Conservation (phyloP, 169 alveolate species). For the Theileria sp. region DNA sequence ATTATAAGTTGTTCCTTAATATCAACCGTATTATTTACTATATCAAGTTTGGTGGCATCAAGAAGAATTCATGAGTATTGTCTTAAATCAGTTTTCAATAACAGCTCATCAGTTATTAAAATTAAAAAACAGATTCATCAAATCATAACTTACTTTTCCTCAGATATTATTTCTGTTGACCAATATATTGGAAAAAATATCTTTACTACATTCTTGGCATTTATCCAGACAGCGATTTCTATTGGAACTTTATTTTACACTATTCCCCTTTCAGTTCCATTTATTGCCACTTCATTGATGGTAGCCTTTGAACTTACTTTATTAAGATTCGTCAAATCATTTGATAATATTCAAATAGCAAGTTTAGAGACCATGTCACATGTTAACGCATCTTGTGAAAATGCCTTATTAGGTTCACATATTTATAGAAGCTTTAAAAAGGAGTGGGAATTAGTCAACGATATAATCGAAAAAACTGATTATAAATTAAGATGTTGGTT, state of each 20-base stretch:
- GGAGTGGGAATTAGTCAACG: conserved; percentile 25
- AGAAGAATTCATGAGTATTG: conserved; percentile 27
- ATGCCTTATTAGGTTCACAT: conserved; percentile 34
- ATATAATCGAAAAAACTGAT: conserved; percentile 18
- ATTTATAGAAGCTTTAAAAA: conserved; percentile 51
- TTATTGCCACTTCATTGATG: background rate
- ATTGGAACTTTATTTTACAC: conserved; percentile 27
- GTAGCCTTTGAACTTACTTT: background rate
- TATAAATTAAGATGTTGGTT: background rate
- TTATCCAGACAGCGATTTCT: conserved; percentile 10
- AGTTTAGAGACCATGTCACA: conserved; percentile 22
- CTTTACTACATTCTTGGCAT: background rate
- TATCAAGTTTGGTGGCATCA: conserved; percentile 18
- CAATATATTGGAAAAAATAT: conserved; percentile 25
- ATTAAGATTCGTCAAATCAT: conserved; percentile 10
- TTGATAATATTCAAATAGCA: conserved; percentile 16
- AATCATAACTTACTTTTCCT: conserved; percentile 35
- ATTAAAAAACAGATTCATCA: background rate
- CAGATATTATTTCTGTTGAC: conserved; percentile 39
- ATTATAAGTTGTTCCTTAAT: background rate
- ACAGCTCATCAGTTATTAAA: background rate
- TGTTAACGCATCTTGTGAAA: conserved; percentile 27
- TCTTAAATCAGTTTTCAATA: conserved; percentile 34
- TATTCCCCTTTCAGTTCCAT: conserved; percentile 27
- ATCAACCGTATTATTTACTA: background rate